These are phyloP conservation scores for Gilbertella persicaria DNA, from an alignment of 371 early-diverging fungal species.

Conservation along the genomic window DNA sequence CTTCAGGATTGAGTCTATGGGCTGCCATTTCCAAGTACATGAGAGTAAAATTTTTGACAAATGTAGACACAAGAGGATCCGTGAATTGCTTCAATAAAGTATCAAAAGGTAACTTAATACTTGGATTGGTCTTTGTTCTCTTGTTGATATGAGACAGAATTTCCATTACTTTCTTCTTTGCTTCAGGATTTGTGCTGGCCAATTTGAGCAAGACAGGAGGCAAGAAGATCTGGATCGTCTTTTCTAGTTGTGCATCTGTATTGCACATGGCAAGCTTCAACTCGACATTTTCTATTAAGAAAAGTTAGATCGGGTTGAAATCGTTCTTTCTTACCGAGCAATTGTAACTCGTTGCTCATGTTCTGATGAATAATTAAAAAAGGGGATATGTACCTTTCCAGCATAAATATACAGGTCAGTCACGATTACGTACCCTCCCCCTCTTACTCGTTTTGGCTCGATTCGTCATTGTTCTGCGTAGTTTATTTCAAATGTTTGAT, in stretches of 20 bases:
- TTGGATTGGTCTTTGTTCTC: conserved; percentile 64
- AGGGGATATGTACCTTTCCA: no score
- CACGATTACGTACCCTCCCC: no score
- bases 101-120: conserved; percentile 64
- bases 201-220: conserved; percentile 79
- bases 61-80: conserved; percentile 35
- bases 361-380: background rate
- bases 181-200: conserved; percentile 55
- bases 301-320: background rate
- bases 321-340: conserved; percentile 28
- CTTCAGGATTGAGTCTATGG: conserved; percentile 43
- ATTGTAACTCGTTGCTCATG: conserved; percentile 42
- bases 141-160: conserved; percentile 84
- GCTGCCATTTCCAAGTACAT: conserved; percentile 79
- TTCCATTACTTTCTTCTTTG: conserved; percentile 65
- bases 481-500: no score
- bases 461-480: no score
- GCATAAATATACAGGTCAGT: no score
- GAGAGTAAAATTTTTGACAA: conserved; percentile 72
- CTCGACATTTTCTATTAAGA: conserved; percentile 80
- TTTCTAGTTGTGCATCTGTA: conserved; percentile 75
- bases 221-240: conserved; percentile 66
- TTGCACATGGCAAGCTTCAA: conserved; percentile 83
- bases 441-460: no score
- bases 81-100: conserved; percentile 56